Percentiles rank a stretch among this genome's conserved stretches.
Evolutionary conservation across 2,329 filamentous ascomycete species (phyloP).

Genomic region (Thielaviopsis euricoi): DNA sequence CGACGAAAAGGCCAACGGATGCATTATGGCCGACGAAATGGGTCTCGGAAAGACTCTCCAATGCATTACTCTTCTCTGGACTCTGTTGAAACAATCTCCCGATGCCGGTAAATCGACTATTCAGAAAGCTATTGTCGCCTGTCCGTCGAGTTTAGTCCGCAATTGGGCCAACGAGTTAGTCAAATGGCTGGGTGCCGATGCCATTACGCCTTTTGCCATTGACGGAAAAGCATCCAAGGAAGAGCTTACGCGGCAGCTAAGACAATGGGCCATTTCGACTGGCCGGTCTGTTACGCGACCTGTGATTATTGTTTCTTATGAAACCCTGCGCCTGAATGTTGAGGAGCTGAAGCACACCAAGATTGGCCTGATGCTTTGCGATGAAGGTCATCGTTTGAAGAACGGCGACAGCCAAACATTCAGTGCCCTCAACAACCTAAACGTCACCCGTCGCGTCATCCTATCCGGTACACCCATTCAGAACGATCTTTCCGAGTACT

Average conservation of each 20-base stretch:
- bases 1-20: conserved; percentile 83
- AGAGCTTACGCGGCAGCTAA: conserved; percentile 74
- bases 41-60: conserved; percentile 92
- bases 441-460: conserved; percentile 83
- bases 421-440: conserved; percentile 72
- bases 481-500: conserved; percentile 97
- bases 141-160: conserved; percentile 85
- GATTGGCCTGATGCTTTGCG: conserved; percentile 85
- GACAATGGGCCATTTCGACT: conserved; percentile 85
- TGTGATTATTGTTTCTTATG: conserved; percentile 94
- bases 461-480: conserved; percentile 95
- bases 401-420: conserved; percentile 96
- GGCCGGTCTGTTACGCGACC: conserved; percentile 82
- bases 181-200: conserved; percentile 90
- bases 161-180: conserved; percentile 97
- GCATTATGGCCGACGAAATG: conserved; percentile 99
- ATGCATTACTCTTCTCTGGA: conserved; percentile 96
- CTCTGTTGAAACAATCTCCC: conserved; percentile 82
- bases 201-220: conserved; percentile 84
- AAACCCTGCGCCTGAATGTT: conserved; percentile 80
- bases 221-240: conserved; percentile 94
- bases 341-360: conserved; percentile 78
- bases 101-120: conserved; percentile 89
- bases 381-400: conserved; percentile 91
- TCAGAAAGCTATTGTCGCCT: conserved; percentile 92